Conservation (phyloP, 2,329 filamentous ascomycete genomes). For the Fusarium pilosicola region DNA sequence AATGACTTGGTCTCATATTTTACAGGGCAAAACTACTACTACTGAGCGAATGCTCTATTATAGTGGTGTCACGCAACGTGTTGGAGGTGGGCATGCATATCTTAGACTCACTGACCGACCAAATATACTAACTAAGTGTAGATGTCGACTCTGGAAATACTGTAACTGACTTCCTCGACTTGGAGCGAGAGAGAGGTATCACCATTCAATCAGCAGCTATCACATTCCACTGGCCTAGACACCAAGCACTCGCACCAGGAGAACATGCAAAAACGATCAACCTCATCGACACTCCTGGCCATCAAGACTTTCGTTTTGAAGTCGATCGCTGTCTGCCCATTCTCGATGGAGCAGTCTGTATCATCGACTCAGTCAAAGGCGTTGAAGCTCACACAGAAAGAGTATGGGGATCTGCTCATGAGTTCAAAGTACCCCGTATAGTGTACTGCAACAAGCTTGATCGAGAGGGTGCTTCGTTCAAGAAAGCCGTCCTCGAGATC, state of each 20-base stretch:
- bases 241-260: conserved; percentile 53
- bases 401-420: conserved; percentile 91
- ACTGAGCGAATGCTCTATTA: conserved; percentile 99
- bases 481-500: conserved; percentile 85
- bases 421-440: conserved; percentile 84
- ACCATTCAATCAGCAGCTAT: conserved; percentile 98
- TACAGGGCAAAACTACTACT: conserved; percentile 91
- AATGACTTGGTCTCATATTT: conserved; percentile 2
- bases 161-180: conserved; percentile 94
- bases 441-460: conserved; percentile 84
- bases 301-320: conserved; percentile 97
- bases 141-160: conserved; percentile 98
- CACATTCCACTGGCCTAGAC: conserved; percentile 89
- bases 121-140: conserved; percentile 40
- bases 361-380: conserved; percentile 90
- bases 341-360: conserved; percentile 90
- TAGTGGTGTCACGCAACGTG: conserved; percentile 85
- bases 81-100: conserved; percentile 67
- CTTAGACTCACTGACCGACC: not conserved
- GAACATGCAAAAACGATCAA: conserved; percentile 76
- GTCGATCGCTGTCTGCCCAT: conserved; percentile 90
- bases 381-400: conserved; percentile 98
- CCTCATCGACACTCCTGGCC: conserved; percentile 91
- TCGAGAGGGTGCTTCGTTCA: conserved; percentile 80
- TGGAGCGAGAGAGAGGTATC: conserved; percentile 91